Evolutionary conservation across 108 stramenopile genomes (phyloP).

Genomic region (Cyclostephanos invisitatus): DNA sequence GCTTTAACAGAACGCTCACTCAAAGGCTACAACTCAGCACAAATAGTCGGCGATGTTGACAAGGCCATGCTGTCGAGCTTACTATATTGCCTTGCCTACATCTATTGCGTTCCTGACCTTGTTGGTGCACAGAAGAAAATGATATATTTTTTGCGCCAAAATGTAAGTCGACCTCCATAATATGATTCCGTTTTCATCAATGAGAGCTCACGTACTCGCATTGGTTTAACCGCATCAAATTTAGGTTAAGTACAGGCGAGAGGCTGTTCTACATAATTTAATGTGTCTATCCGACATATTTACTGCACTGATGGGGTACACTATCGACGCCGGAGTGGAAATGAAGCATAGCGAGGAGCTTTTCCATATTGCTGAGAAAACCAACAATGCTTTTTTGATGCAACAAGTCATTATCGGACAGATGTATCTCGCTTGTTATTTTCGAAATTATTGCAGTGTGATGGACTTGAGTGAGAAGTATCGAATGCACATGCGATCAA

Average conservation of each 20-base stretch:
- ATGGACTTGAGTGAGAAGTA: neutral
- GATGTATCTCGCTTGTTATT: conserved; percentile 1
- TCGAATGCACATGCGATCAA: neutral
- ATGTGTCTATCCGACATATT: neutral
- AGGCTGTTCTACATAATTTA: neutral
- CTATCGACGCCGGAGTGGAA: neutral
- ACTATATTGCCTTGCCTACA: neutral
- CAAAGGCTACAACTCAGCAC: conserved; percentile 1
- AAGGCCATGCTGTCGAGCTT: neutral
- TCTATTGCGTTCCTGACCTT: neutral
- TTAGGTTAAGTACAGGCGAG: neutral
- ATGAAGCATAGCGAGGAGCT: neutral
- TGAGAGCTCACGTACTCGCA: neutral
- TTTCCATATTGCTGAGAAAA: neutral
- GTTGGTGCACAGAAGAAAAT: neutral
- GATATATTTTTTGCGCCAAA: neutral
- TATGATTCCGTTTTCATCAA: neutral
- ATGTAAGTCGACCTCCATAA: neutral
- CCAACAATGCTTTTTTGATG: neutral
- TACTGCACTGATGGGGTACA: neutral
- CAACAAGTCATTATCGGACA: neutral
- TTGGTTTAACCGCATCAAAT: neutral
- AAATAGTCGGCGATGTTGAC: conserved; percentile 6
- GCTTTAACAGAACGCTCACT: neutral
- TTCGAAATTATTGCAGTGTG: neutral